A percentile compares a stretch with the other conserved stretches of the same genome.
These are phyloP conservation scores for Pseudogymnoascus sp. DNA, from an alignment of 2,329 filamentous ascomycete species.

Conservation along the genomic window DNA sequence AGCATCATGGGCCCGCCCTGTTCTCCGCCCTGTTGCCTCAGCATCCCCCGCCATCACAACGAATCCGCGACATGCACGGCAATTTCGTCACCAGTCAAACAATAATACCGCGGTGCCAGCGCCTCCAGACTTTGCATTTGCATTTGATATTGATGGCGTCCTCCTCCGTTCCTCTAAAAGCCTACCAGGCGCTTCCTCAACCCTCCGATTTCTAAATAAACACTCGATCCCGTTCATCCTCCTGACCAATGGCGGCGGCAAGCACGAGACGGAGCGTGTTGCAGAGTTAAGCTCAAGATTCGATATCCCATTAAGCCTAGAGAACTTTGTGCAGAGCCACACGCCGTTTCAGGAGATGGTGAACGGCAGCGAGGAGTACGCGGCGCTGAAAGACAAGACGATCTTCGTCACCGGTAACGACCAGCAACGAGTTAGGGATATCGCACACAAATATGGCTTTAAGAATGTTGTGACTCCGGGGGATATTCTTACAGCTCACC, in stretches of 20 bases:
- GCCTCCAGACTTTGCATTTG: conserved; percentile 12
- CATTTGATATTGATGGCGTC: conserved; percentile 69
- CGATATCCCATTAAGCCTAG: conserved; percentile 52
- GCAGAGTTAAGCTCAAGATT: conserved; percentile 59
- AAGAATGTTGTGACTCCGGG: conserved; percentile 73
- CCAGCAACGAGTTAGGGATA: conserved; percentile 35
- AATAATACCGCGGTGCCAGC: not conserved
- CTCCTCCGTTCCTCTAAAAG: conserved; percentile 72
- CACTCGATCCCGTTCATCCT: conserved; percentile 84
- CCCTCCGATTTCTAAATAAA: conserved; percentile 63
- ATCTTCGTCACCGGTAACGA: conserved; percentile 66
- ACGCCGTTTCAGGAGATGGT: conserved; percentile 74
- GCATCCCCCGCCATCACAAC: not conserved
- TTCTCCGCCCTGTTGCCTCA: not conserved
- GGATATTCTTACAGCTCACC: conserved; percentile 68
- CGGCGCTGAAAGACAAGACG: conserved; percentile 52
- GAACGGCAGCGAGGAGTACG: conserved; percentile 44
- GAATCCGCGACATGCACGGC: not conserved
- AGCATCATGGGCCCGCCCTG: not conserved
- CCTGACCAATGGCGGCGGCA: conserved; percentile 90
- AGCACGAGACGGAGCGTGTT: conserved; percentile 65
- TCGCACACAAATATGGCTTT: conserved; percentile 55
- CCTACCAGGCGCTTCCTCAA: conserved; percentile 67
- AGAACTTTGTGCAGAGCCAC: conserved; percentile 79
- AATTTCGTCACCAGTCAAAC: not conserved